A percentile compares a stretch with the other conserved stretches of the same genome.
phyloP scores from a whole-genome alignment of 1,284 basidiomycete genomes.

The Pyrrhoderma lamaoense region DNA sequence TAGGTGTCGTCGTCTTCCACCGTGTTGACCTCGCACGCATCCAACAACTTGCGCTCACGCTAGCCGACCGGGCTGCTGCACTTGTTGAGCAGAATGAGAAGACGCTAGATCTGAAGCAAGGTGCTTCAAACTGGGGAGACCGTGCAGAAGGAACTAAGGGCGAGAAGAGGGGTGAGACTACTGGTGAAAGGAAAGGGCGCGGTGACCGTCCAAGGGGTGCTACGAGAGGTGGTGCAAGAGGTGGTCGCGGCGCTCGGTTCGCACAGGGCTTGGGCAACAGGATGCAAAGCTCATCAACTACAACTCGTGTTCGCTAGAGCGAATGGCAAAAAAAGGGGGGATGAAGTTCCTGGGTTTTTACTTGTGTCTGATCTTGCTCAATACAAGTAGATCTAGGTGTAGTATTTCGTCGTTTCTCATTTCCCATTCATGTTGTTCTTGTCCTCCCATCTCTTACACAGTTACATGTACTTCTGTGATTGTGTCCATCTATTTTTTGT shows the following conservation, averaged over 20 bases:
- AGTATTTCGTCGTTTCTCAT: no score
- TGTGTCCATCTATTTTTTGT: no score
- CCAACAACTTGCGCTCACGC: constrained; percentile 83
- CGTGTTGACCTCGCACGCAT: constrained; percentile 81
- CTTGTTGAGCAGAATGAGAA: constrained; percentile 98
- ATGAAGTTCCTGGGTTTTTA: no score
- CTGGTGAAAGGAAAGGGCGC: constrained; percentile 64
- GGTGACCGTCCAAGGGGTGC: constrained; percentile 55
- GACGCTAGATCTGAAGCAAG: constrained; percentile 83
- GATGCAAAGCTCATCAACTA: constrained; percentile 40
- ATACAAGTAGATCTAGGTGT: no score
- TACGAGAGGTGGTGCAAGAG: constrained; percentile 54
- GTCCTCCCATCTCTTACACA: no score
- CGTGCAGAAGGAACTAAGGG: constrained; percentile 63
- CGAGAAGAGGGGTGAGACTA: constrained; percentile 71
- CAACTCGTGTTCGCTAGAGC: constrained; percentile 15
- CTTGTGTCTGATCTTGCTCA: no score
- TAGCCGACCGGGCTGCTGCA: constrained; percentile 82
- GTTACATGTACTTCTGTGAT: no score
- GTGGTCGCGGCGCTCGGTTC: constrained; percentile 66
- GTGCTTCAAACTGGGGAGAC: constrained; percentile 57
- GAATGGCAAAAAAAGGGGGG: no score
- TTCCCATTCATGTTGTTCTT: no score
- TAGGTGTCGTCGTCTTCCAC: constrained; percentile 84
- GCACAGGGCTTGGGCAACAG: constrained; percentile 74